Base-by-base conservation (phyloP, 1,284 basidiomycete species). In the Tremellales sp. region DNA sequence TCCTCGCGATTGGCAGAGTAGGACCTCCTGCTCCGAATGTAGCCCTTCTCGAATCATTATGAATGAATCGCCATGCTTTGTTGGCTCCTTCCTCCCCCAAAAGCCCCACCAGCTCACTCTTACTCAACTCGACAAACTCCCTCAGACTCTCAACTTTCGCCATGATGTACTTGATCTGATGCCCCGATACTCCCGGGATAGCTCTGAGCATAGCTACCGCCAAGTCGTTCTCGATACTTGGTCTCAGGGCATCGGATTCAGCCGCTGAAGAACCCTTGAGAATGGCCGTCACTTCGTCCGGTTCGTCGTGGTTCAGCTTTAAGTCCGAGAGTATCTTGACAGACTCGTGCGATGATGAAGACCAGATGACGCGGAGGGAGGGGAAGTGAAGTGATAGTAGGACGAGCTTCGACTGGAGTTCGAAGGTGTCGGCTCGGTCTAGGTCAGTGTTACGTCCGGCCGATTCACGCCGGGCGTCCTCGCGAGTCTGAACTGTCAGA, bases 301-400 rank as follows among this genome's bases (percentile, higher is more conserved):
- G 96, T 68, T 98, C 91, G 0, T 82, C 76, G 46, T 83, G 82
- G 57, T 86, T 85, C n/a, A 77, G 64, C 70, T 98, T 98, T 25
- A 98, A 82, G 64, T 97, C 94, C 40, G 82, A 83, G 75, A 97
- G 93, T 48, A 97, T 92, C 56, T 92, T 86, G 0, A 91, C 82
- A 0, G 90, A 93, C 23, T 89, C 86, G 62, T 89, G 89, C 0
- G 96, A 91, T 1, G 92, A 97, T 2, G 90, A 91, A 0, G 91
- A 94, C 96, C 96, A 98, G 63, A 98, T 87, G 64, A 97, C 87
- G 26, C 90, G 84, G 2, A 98, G 77, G 17, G 89, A 84, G 0
- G 92, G 92, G 68, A 97, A 98, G 11, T 87, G 81, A 10, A 96
- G 80, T 0, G 87, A 86, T 2, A 98, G 82, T 12, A 98, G 80